These are phyloP conservation scores for Musa schizocarpa DNA, from an alignment of 176 grass and related monocot genomes.

Conservation along the genomic window DNA sequence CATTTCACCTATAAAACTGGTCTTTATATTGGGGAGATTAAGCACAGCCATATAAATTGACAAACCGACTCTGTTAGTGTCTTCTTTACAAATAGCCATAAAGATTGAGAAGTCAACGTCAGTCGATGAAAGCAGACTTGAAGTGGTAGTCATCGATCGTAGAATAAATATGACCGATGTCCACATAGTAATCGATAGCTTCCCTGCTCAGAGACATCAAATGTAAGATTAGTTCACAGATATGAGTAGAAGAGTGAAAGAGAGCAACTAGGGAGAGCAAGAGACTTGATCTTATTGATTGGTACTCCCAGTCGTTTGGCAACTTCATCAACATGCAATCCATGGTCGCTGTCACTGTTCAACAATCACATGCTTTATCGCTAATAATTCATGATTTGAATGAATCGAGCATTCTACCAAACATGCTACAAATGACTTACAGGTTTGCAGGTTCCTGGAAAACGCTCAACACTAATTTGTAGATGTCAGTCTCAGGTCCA, in stretches of 20 bases:
- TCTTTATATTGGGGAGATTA: too few species aligned
- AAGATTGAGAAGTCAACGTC: background rate
- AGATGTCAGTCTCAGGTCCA: constrained; percentile 44
- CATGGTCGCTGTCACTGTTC: constrained; percentile 62
- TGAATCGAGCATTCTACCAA: background rate
- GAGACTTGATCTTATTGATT: constrained; percentile 38
- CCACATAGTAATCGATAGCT: constrained; percentile 38
- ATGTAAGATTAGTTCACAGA: background rate
- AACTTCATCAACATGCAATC: constrained; percentile 74
- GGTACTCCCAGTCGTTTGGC: constrained; percentile 40
- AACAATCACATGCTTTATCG: background rate
- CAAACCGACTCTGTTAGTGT: too few species aligned
- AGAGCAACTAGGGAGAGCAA: constrained; percentile 5
- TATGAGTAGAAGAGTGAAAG: background rate
- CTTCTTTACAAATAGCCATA: too few species aligned
- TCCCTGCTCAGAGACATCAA: constrained; percentile 40
- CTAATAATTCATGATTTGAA: background rate
- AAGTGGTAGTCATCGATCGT: constrained; percentile 79
- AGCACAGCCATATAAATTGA: too few species aligned
- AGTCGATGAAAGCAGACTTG: constrained; percentile 43
- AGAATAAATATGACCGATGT: constrained; percentile 60
- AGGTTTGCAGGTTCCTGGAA: constrained; percentile 68
- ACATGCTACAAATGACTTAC: constrained; percentile 33
- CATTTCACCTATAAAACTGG: too few species aligned
- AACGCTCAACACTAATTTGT: constrained; percentile 54